These are phyloP conservation scores for Petunia secreta DNA, from an alignment of 257 asterid species.

Conservation along the genomic window DNA sequence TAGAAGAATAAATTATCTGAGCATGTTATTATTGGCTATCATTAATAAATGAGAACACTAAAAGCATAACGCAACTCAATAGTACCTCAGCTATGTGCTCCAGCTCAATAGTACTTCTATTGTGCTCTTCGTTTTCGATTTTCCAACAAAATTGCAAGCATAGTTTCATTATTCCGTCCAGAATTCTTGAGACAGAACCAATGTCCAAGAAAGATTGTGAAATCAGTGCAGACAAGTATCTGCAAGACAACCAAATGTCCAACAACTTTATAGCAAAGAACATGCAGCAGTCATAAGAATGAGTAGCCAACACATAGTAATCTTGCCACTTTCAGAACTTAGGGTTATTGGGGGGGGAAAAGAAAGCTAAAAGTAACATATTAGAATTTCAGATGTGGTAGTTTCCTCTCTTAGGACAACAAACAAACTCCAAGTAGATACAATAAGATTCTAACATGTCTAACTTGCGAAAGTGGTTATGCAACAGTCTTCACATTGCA, in stretches of 20 bases:
- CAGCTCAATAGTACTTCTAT: slow-evolving; percentile 64
- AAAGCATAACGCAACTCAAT: slow-evolving; percentile 26
- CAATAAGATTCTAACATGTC: neutral
- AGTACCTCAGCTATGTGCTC: slow-evolving; percentile 93
- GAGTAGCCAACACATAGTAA: neutral
- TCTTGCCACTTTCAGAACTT: neutral
- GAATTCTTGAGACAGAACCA: slow-evolving; percentile 95
- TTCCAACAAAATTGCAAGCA: slow-evolving; percentile 97
- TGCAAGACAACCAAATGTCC: slow-evolving; percentile 35
- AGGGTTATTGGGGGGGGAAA: neutral
- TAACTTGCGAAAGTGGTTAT: neutral
- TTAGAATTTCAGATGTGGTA: neutral
- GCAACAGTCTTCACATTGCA: slow-evolving; percentile 7
- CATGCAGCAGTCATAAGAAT: slow-evolving; percentile 7
- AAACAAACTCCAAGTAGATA: neutral
- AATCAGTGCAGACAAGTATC: slow-evolving; percentile 89
- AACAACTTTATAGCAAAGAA: slow-evolving; percentile 10
- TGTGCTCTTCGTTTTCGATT: slow-evolving; percentile 74
- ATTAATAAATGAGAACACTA: slow-evolving; percentile 23
- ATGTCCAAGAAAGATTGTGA: slow-evolving; percentile 97
- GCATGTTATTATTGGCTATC: slow-evolving; percentile 20
- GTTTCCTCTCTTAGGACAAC: neutral
- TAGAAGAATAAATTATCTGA: neutral
- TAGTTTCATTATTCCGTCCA: slow-evolving; percentile 93
- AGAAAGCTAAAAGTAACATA: neutral